Evolutionary conservation across 768 basidiomycete genomes (phyloP), one percentile per base, ranked within the genome.

Genomic region (Crassisporium funariophilum): DNA sequence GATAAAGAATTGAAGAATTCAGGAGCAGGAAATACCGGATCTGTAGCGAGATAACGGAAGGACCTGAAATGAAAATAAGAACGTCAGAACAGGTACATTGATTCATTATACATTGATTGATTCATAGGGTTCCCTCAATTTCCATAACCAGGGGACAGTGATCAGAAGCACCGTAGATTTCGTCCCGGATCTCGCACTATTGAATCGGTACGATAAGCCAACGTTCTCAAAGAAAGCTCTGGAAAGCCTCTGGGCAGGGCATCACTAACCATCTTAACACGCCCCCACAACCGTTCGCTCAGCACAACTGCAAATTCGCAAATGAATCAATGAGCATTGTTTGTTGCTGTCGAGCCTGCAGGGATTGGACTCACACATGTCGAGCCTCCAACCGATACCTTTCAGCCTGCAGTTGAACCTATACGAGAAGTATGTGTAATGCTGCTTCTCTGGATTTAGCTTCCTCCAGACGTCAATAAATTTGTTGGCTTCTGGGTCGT

Each of bases 131-230:
- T 10, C 76, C 79, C 22, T 79, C 75, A 38, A 91, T 74, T 59
- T 95, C 92, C 68, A 93, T 66, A 10, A 88, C 79, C 13, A 94
- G 64, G 4, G 92, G 92, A 35, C 46, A 57, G 61, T 93, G 91
- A 58, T 93, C 91, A 21, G 88, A 91, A 24, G 89, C 91, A 10
- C 91, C 91, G 43, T 88, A 93, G 41, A 91, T 87, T 57, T 90
- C 88, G 52, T 78, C 79, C 31, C 91, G 75, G 46, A 94, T 93
- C 65, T 92, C 91, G 60, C 91, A 94, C 80, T 78, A 29, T 3
- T 34, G 41, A 33, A 34, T 10, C 39, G 20, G 23, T 39, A 21
- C 38, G 20, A 47, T 15, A 4, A 21, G 23, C 6, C 29, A 25
- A 40, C 15, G 19, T 15, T 9, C 5, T 12, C 25, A 19, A 40